Evolutionary conservation across 768 basidiomycete species (phyloP), one percentile per base, ranked within the genome.

Genomic region (Thelephora aurantiotincta): DNA sequence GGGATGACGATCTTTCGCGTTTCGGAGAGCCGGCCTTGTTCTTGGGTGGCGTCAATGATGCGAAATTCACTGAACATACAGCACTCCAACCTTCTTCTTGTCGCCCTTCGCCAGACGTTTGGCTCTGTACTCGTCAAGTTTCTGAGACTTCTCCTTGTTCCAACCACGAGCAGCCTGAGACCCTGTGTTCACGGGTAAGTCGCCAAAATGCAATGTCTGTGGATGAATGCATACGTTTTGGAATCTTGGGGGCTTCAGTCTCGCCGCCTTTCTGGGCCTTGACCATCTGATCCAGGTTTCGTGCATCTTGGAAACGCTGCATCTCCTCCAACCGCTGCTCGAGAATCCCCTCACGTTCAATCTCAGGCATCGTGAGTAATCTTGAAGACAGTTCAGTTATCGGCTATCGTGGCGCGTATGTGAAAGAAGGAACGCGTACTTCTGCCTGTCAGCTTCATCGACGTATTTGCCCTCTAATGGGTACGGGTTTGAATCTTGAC

Each of bases 391-490:
- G 35, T 23, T 52, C 2, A 34, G 41, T 14, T 34, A 44, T 16
- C 16, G 41, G 45, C 18, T 7, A 19, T 11, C 18, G 35, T 19
- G 16, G 22, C n/a, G 44, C 11, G 20, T 35, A 52, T 47, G 53
- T 51, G 52, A 50, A 56, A 58, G 50, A 52, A 47, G 33, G 41
- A 46, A 45, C 48, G 69, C 84, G 67, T 67, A 94, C 94, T 71
- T 67, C 53, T 81, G 73, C 57, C 83, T 75, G 63, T 97, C 94
- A 11, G 68, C 72, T 55, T 90, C 89, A 57, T 96, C 81, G 50
- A 74, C 74, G 59, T 87, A 98, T 63, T 89, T 88, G 44, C 89
- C 91, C 56, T 98, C 94, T 11, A 96, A 66, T 0, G 91, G 93
- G 60, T 89, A 98, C 3, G 80, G 80, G 54, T 88, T 82, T 11